phyloP scores from a whole-genome alignment of 495 filamentous ascomycete genomes.

The Xylaria venustula region DNA sequence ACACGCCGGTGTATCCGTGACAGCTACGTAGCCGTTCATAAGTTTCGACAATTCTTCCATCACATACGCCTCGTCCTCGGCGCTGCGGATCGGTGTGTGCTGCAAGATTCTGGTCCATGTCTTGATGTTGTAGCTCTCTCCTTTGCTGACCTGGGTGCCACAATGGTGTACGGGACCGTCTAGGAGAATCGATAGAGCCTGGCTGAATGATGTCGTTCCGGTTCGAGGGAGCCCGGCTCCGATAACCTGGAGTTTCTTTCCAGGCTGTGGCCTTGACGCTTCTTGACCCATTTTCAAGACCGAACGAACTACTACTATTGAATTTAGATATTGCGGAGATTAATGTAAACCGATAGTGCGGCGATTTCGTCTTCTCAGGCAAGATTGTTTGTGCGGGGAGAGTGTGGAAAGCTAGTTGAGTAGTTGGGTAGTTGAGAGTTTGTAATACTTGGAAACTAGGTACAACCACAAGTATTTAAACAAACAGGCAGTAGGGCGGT shows the following conservation, averaged over 20 bases:
- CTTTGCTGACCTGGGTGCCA: constrained; percentile 28
- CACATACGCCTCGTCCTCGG: constrained; percentile 19
- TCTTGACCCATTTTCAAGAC: constrained; percentile 24
- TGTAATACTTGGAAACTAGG: background rate
- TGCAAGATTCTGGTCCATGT: constrained; percentile 25
- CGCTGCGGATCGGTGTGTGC: constrained; percentile 19
- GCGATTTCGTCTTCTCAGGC: too few relatives aligned
- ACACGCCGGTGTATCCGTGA: constrained; percentile 28
- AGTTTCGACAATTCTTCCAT: constrained; percentile 17
- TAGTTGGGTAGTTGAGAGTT: too few relatives aligned
- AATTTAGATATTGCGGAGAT: too few relatives aligned
- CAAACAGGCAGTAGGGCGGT: background rate
- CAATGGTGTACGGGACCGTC: constrained; percentile 37
- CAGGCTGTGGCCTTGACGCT: constrained; percentile 26
- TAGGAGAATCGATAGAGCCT: constrained; percentile 43
- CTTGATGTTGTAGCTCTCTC: constrained; percentile 22
- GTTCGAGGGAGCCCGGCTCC: constrained; percentile 50
- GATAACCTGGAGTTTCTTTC: constrained; percentile 40
- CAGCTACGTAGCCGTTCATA: constrained; percentile 32
- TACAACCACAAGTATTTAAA: background rate
- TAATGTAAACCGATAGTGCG: too few relatives aligned
- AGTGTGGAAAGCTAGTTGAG: too few relatives aligned
- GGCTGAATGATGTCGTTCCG: constrained; percentile 46
- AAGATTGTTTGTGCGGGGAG: too few relatives aligned
- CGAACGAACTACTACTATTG: background rate